Evolutionary conservation across 169 alveolate genomes (phyloP).

Genomic region (Cytauxzoon felis): DNA sequence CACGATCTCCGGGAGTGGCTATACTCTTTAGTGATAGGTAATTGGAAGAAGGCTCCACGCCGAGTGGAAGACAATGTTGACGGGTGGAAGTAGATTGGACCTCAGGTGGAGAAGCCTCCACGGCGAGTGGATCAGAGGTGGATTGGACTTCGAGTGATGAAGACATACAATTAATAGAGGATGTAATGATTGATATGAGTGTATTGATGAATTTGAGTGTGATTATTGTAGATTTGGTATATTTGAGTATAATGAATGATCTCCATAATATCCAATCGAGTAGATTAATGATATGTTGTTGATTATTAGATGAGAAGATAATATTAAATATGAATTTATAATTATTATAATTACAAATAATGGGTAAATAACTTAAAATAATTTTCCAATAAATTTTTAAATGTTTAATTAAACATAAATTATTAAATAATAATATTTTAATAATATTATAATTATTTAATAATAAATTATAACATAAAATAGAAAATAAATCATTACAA

Average conservation of each 20-base stretch:
- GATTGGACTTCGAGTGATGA: too few species aligned
- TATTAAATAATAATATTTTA: slow-evolving; percentile 18
- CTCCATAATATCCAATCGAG: slow-evolving; percentile 55
- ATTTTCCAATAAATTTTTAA: slow-evolving; percentile 29
- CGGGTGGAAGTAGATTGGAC: too few species aligned
- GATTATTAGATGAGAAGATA: neutral
- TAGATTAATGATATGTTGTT: neutral
- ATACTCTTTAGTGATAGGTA: too few species aligned
- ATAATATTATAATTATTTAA: slow-evolving; percentile 20
- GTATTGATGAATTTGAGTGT: too few species aligned
- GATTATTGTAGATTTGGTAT: slow-evolving; percentile 49
- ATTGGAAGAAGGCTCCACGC: too few species aligned
- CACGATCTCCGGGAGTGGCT: too few species aligned
- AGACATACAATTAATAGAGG: too few species aligned
- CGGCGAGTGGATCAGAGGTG: too few species aligned
- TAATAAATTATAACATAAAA: slow-evolving; percentile 46
- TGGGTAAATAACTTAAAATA: slow-evolving; percentile 53
- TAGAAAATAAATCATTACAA: slow-evolving; percentile 37
- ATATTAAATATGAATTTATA: slow-evolving; percentile 8
- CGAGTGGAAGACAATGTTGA: too few species aligned
- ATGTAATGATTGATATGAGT: too few species aligned
- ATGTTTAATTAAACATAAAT: slow-evolving; percentile 22
- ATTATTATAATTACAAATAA: slow-evolving; percentile 17
- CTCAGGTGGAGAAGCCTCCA: too few species aligned
- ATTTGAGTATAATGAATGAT: slow-evolving; percentile 23